Evolutionary conservation across 2,329 filamentous ascomycete species (phyloP), one percentile per base, ranked within the genome.

Genomic region (Cercospora janseana): DNA sequence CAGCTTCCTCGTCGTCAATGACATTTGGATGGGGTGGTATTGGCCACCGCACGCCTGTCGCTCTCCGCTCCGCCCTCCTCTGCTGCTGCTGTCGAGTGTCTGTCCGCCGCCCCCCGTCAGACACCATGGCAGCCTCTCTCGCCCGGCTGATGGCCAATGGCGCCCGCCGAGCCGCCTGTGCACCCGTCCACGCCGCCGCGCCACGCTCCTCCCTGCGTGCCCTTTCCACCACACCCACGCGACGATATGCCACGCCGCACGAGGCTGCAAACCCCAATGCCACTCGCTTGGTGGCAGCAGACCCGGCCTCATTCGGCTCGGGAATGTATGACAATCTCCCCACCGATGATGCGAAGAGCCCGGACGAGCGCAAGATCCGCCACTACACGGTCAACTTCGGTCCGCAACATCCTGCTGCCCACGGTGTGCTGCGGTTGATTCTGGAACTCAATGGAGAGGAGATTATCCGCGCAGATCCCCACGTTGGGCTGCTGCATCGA

Each of bases 311-410:
- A 69, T 88, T 88, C 65, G 70, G 71, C 46, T 67, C 74, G 51
- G 70, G 79, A 52, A 60, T 72, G 60, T 66, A 70, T 62, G 63
- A 72, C 46, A 74, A 76, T 58, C 62, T 67, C 45, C 64, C 71
- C 38, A 68, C 71, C 49, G 70, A 71, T 55, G 68, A 72, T 58
- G 73, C 79, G 62, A 72, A 62, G 32, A 62, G 64, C 38, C 72
- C 77, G 45, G 77, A 79, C 61, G 72, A 76, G 73, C 86, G 92
- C 72, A 97, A 96, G 80, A 87, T 98, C 70, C 85, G 93, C 61
- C 93, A 98, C 76, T 98, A 98, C 77, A 98, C 93, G 5, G 92
- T 98, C 78, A 98, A 98, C 79, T 98, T 98, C 66, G 93, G 93
- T 49, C 93, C 93, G 59, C 93, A 98, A 79, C 93, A 98, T 79